A percentile compares a stretch with the other conserved stretches of the same genome.
phyloP scores from a whole-genome alignment of 2,329 filamentous ascomycete species.

The Coniochaeta pulveracea region DNA sequence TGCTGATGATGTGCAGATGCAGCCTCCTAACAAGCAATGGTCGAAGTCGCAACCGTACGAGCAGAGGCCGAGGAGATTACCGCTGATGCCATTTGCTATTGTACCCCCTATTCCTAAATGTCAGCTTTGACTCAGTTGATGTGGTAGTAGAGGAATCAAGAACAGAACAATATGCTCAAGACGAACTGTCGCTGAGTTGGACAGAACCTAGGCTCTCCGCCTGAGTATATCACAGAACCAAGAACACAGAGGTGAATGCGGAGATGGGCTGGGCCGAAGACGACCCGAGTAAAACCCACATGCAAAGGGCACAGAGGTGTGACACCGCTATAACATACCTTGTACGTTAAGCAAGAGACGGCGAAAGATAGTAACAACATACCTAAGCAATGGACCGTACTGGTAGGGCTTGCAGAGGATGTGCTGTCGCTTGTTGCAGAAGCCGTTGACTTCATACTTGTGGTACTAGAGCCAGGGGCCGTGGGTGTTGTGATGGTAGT shows the following conservation, averaged over 20 bases:
- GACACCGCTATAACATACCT: not conserved
- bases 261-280: not conserved
- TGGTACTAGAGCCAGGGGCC: not conserved
- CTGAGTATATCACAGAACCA: not conserved
- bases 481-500: not conserved
- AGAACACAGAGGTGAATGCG: not conserved
- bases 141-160: not conserved
- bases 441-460: not conserved
- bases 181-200: not conserved
- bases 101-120: not conserved
- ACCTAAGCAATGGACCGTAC: not conserved
- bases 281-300: not conserved
- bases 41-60: constrained; percentile 1
- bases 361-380: not conserved
- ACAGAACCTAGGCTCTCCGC: too few species aligned
- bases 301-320: not conserved
- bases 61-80: not conserved
- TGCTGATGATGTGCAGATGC: not conserved
- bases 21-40: not conserved
- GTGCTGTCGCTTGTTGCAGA: not conserved
- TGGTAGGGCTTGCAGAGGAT: not conserved
- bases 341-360: not conserved
- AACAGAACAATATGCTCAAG: not conserved
- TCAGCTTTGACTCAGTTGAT: not conserved
- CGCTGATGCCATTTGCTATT: not conserved